Conservation (phyloP, 2,329 filamentous ascomycete genomes). For the Aspergillus pseudoterreus region DNA sequence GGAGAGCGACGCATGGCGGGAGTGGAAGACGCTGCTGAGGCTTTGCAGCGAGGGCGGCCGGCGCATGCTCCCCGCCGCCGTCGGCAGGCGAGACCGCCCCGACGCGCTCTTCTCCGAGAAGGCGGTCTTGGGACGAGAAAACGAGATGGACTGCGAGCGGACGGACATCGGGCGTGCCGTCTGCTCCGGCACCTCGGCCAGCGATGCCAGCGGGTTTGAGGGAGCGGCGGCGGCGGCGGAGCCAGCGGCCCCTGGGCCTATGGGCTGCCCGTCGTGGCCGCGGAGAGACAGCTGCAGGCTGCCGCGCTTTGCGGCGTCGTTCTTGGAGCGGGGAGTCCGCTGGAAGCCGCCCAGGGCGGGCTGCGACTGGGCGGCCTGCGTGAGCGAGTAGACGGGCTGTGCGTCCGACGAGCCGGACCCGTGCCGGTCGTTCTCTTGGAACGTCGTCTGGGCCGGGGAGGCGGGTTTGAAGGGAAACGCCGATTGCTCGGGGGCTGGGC, state of each 20-base stretch:
- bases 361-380: conserved; percentile 15
- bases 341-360: conserved; percentile 9
- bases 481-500: conserved; percentile 18
- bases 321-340: not conserved
- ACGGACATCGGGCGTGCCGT: conserved; percentile 14
- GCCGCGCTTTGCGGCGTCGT: conserved; percentile 4
- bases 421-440: not conserved
- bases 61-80: conserved; percentile 10
- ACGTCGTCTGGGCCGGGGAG: not conserved
- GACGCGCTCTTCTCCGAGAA: conserved; percentile 15
- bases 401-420: not conserved
- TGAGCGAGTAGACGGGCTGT: conserved; percentile 12
- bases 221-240: conserved; percentile 7
- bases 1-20: conserved; percentile 11
- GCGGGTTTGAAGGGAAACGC: conserved; percentile 6
- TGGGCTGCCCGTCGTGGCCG: conserved; percentile 4
- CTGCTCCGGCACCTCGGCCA: conserved; percentile 23
- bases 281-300: conserved; percentile 9
- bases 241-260: not conserved
- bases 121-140: conserved; percentile 20
- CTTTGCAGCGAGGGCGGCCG: conserved; percentile 26
- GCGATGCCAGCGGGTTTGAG: conserved; percentile 14
- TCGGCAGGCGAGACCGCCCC: conserved; percentile 13
- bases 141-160: conserved; percentile 20
- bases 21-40: conserved; percentile 18